Base-by-base conservation (phyloP, 1,284 basidiomycete genomes). In the Ustilago tritici region DNA sequence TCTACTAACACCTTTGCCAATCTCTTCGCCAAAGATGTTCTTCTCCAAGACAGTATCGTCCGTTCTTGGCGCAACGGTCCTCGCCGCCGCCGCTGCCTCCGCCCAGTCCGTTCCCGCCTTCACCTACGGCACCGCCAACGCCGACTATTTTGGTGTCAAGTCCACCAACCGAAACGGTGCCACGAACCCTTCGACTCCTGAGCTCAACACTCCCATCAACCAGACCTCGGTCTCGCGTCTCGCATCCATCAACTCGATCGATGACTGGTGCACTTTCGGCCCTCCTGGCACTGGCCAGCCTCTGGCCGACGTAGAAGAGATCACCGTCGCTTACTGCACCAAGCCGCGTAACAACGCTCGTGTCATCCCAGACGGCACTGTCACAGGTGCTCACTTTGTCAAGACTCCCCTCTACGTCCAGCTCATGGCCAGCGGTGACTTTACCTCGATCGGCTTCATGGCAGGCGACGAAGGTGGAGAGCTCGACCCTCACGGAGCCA, bases 321-420 rank as follows among this genome's bases (percentile, higher is more conserved):
- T 90, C 82, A 91, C 90, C 74, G 91, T 93, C 19, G 90, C 91
- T 0, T 93, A 90, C 90, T 93, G 92, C 88, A 92, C 91, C 41
- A 91, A 85, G 78, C 61, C 85, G 1, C 80, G 84, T 40, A 86
- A 86, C 82, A 82, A 84, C 41, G 84, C 84, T 1, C 84, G 84
- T 70, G 84, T 86, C 52, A 86, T 86, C 56, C 84, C 84, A 23
- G 84, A 86, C 61, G 84, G 84, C 56, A 84, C 84, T 47, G 63
- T 86, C 12, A 84, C 83, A 14, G 76, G 76, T 19, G 84, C 78
- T 3, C 84, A 85, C 73, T 86, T 86, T 70, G 83, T 86, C 73
- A 80, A 81, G 67, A 85, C 84, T 12, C 83, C 83, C 6, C 79
- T 85, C 34, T 86, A 87, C 74, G 87, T 89, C 59, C 88, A 89